Evolutionary conservation across 2,329 filamentous ascomycete species (phyloP), one percentile per base, ranked within the genome.

Genomic region (Huntiella moniliformis): DNA sequence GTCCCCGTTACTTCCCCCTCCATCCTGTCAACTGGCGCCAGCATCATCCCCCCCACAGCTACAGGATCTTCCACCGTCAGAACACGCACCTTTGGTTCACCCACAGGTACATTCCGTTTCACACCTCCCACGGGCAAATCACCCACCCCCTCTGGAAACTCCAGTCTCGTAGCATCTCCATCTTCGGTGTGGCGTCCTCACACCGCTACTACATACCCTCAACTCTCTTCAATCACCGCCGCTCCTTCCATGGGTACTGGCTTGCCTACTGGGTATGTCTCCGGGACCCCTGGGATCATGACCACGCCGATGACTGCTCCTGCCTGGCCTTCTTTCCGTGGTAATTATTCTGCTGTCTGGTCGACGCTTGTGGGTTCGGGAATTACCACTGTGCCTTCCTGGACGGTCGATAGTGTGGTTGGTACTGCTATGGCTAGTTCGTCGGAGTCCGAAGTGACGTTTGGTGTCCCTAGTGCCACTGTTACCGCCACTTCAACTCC

Each of bases 261-360:
- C 31, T 15, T 18, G 12, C 33, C 44, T 18, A 32, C 44, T 11
- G 11, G 10, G 13, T 40, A 31, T 7, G 17, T 46, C 16, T 33
- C 37, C 8, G n/a, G 40, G 28, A 28, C 37, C 12, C 17, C 42
- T 16, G 41, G 40, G 12, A 44, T 39, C 22, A 35, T 48, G 22
- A 44, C 46, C 16, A 12, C 28, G 11, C 18, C 40, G 4, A 36
- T 42, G 44, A 38, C 44, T 3, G 15, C 35, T 12, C 35, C 34
- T 16, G 34, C 34, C 15, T 48, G 41, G 47, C 31, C 42, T 16
- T 45, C 38, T 1, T 38, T 37, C 42, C 33, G 33, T 13, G 33
- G 38, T 8, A 49, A 49, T 33, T 42, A 37, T 39, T 49, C 47
- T 15, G 37, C 42, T 11, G 41, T 18, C 10, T 42, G 42, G 42